phyloP scores from a whole-genome alignment of 495 filamentous ascomycete genomes.

The Hypomontagnella monticulosa region DNA sequence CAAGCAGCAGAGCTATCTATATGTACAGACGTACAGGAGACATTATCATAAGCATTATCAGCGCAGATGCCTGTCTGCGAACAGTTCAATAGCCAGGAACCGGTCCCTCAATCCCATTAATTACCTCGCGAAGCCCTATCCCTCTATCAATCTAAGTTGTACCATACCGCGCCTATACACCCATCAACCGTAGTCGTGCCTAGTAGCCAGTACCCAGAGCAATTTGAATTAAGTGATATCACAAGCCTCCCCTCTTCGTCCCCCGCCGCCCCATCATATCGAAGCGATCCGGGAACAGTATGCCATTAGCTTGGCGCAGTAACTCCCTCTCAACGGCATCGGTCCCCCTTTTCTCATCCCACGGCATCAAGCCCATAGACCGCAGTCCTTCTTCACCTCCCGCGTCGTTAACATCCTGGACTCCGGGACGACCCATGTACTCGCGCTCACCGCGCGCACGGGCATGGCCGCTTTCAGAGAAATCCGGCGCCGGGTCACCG shows the following conservation, averaged over 20 bases:
- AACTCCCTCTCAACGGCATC: constrained; percentile 44
- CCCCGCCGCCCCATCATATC: constrained; percentile 42
- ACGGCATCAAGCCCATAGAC: constrained; percentile 61
- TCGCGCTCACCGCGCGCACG: constrained; percentile 60
- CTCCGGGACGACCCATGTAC: constrained; percentile 60
- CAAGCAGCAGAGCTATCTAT: too few species aligned
- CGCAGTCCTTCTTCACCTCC: constrained; percentile 56
- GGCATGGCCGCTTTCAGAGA: constrained; percentile 53
- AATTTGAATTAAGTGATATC: too few species aligned
- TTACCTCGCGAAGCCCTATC: too few species aligned
- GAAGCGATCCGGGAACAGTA: constrained; percentile 58
- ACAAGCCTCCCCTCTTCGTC: constrained; percentile 1
- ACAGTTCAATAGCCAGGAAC: too few species aligned
- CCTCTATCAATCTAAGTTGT: too few species aligned
- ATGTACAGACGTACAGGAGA: too few species aligned
- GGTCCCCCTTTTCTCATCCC: constrained; percentile 40
- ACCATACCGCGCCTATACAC: too few species aligned
- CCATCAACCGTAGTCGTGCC: too few species aligned
- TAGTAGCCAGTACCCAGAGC: too few species aligned
- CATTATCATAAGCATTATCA: too few species aligned
- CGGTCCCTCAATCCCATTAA: too few species aligned
- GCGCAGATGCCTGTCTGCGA: too few species aligned
- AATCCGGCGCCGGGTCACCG: constrained; percentile 74
- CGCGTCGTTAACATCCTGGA: constrained; percentile 56
- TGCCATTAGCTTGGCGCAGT: constrained; percentile 52